These are phyloP conservation scores for Diplodia seriata DNA, from an alignment of 2,329 filamentous ascomycete species.

Conservation along the genomic window DNA sequence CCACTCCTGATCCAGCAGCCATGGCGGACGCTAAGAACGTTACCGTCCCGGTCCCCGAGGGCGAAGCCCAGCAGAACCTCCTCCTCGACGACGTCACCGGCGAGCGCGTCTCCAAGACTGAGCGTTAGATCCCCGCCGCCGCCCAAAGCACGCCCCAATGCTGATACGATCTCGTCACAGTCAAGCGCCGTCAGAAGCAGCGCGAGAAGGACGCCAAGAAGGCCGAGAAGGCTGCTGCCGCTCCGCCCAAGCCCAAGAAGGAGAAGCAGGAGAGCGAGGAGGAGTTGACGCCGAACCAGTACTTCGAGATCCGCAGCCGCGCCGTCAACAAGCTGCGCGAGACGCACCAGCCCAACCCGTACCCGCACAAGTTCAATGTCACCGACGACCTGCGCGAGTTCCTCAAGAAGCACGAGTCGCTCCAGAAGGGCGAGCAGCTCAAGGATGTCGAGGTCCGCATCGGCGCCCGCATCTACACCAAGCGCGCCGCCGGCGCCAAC, in stretches of 20 bases:
- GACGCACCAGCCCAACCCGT: constrained; percentile 75
- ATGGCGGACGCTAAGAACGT: constrained; percentile 63
- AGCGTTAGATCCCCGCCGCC: constrained; percentile 41
- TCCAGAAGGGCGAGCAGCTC: constrained; percentile 87
- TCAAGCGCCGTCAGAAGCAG: constrained; percentile 96
- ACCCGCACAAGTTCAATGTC: constrained; percentile 88
- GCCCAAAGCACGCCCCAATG: constrained; percentile 37
- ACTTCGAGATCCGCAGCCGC: constrained; percentile 94
- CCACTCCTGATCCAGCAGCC: constrained; percentile 13
- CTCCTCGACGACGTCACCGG: constrained; percentile 92
- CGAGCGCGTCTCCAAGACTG: constrained; percentile 69
- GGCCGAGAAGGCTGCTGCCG: constrained; percentile 79
- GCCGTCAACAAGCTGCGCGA: constrained; percentile 77
- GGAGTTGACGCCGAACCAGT: constrained; percentile 82
- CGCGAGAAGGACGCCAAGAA: constrained; percentile 87
- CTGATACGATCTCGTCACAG: constrained; percentile 54
- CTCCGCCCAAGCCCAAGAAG: constrained; percentile 65
- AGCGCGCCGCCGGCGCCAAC: constrained; percentile 74
- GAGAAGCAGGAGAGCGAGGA: constrained; percentile 72
- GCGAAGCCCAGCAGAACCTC: constrained; percentile 63
- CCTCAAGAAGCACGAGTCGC: constrained; percentile 74
- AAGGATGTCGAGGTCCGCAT: constrained; percentile 78
- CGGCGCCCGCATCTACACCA: constrained; percentile 88
- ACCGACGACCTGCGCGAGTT: constrained; percentile 84
- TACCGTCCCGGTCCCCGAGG: constrained; percentile 66